A percentile compares a stretch with the other conserved stretches of the same genome.
These are phyloP conservation scores for Candida yuanshanica DNA, from an alignment of 805 yeast genomes.

Conservation along the genomic window DNA sequence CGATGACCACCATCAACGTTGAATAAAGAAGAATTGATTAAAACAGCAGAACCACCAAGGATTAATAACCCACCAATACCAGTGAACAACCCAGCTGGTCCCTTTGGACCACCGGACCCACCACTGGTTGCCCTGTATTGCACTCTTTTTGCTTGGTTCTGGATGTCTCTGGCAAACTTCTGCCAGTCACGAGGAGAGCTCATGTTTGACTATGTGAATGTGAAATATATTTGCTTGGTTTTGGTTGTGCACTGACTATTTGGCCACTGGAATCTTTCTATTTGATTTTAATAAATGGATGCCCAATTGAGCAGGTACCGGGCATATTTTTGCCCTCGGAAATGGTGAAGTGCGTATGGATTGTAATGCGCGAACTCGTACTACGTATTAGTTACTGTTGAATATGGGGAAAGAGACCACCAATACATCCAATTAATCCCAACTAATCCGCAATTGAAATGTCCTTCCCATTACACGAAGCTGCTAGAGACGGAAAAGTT, in stretches of 20 bases:
- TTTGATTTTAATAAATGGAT: no score
- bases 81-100: slow-evolving; percentile 52
- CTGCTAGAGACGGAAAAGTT: slow-evolving; percentile 57
- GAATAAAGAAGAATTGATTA: slow-evolving; percentile 54
- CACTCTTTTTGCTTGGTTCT: slow-evolving; percentile 38
- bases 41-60: slow-evolving; percentile 51
- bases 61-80: slow-evolving; percentile 59
- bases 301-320: no score
- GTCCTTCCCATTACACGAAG: slow-evolving; percentile 43
- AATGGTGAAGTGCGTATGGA: no score
- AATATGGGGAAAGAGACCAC: no score
- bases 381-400: no score
- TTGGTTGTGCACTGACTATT: neutral
- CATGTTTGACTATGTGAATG: slow-evolving; percentile 12
- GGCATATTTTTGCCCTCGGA: no score
- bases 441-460: no score
- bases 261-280: neutral
- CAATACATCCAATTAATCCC: no score
- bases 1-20: slow-evolving; percentile 99
- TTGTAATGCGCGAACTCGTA: no score
- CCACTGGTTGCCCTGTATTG: slow-evolving; percentile 37
- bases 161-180: slow-evolving; percentile 44
- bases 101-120: slow-evolving; percentile 25
- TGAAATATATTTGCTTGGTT: neutral
- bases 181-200: slow-evolving; percentile 42